phyloP scores from a whole-genome alignment of 192 early-diverging fungal species.

The Geosiphon pyriformis region DNA sequence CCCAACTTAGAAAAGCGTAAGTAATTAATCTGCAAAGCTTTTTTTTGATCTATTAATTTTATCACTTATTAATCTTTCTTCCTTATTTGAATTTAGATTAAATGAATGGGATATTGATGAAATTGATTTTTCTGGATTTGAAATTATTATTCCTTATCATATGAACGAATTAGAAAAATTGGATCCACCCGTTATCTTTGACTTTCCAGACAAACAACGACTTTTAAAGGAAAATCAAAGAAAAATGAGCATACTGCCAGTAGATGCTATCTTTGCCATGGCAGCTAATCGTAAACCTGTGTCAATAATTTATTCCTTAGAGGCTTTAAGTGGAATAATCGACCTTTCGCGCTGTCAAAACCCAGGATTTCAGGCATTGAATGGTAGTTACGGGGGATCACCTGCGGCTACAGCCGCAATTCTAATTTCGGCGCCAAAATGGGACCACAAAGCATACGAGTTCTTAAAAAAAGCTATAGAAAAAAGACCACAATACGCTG shows the following conservation, averaged over 20 bases:
- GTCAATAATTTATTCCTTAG: not conserved
- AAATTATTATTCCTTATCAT: constrained; percentile 7
- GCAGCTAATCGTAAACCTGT: constrained; percentile 11
- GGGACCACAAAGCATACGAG: constrained; percentile 3
- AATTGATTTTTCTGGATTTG: not conserved
- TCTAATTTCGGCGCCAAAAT: not conserved
- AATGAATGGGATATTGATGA: constrained; percentile 21
- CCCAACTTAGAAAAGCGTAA: not conserved
- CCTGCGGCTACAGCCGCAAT: constrained; percentile 14
- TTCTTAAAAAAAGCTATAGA: constrained; percentile 9
- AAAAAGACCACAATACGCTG: not conserved
- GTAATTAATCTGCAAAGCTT: not conserved
- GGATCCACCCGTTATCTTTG: not conserved
- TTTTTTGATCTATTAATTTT: not conserved
- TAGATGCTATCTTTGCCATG: constrained; percentile 2
- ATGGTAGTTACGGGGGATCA: constrained; percentile 20
- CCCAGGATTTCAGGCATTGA: constrained; percentile 14
- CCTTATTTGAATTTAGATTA: not conserved
- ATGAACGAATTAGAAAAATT: not conserved
- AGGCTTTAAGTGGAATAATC: constrained; percentile 4
- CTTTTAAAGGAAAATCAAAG: not conserved
- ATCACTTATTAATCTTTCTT: not conserved
- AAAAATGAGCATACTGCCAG: constrained; percentile 9
- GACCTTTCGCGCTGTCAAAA: constrained; percentile 10
- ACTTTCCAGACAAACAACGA: constrained; percentile 8